Conservation (phyloP, 2,329 filamentous ascomycete species). For the Cercospora beticola region DNA sequence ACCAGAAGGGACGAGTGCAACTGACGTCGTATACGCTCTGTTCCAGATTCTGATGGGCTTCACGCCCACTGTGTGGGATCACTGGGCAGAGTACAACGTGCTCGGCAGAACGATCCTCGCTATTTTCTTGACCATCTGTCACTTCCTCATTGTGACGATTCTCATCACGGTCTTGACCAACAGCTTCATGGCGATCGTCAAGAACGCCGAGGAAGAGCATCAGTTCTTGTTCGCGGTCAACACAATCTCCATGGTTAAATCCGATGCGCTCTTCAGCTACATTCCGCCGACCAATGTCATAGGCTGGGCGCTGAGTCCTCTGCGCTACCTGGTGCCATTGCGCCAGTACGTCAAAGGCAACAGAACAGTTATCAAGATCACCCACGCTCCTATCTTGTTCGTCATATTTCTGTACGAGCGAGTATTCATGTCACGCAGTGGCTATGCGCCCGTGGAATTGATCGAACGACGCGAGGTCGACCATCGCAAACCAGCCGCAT, state of each 20-base stretch:
- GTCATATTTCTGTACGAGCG: constrained; percentile 86
- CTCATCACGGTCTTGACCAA: constrained; percentile 95
- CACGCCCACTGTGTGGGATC: constrained; percentile 90
- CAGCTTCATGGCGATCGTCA: constrained; percentile 91
- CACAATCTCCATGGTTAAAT: constrained; percentile 96
- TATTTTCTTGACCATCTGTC: constrained; percentile 87
- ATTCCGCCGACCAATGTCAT: constrained; percentile 88
- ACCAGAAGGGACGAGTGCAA: constrained; percentile 63
- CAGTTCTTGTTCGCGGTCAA: constrained; percentile 93
- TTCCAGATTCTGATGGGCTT: constrained; percentile 97
- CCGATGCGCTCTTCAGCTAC: constrained; percentile 93
- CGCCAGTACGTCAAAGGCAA: constrained; percentile 81
- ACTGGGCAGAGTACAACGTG: constrained; percentile 77
- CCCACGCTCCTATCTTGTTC: constrained; percentile 84
- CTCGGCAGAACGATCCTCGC: constrained; percentile 74
- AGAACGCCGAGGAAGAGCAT: constrained; percentile 90
- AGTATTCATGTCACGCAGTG: constrained; percentile 68
- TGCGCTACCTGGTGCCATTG: constrained; percentile 78
- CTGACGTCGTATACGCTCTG: constrained; percentile 79
- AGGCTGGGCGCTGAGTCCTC: constrained; percentile 82
- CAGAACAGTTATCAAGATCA: constrained; percentile 85
- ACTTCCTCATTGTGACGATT: constrained; percentile 92
- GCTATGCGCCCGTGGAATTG: constrained; percentile 81
- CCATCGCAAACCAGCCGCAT: constrained; percentile 35
- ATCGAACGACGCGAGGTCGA: constrained; percentile 62